These are phyloP conservation scores for Rubia yunnanensis DNA, from an alignment of 257 asterid genomes.

Conservation along the genomic window DNA sequence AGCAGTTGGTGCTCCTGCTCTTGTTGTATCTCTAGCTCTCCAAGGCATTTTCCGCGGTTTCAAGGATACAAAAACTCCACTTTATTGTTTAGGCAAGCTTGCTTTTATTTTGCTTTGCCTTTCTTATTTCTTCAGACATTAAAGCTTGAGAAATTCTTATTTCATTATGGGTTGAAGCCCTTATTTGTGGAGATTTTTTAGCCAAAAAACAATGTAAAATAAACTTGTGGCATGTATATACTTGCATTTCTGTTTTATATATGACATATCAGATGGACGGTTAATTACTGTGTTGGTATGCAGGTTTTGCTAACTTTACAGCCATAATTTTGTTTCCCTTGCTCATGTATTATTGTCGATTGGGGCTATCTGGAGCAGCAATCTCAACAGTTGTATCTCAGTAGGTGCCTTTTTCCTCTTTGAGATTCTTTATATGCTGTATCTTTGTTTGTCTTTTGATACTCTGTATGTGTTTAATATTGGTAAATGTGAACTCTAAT, in stretches of 20 bases:
- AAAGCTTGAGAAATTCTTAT: too few relatives aligned
- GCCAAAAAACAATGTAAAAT: neutral
- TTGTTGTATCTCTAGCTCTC: slow-evolving; percentile 91
- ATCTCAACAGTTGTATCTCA: slow-evolving; percentile 84
- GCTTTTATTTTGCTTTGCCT: neutral
- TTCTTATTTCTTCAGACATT: neutral
- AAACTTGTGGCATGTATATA: neutral
- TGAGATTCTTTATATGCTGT: slow-evolving; percentile 8
- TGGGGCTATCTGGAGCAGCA: slow-evolving; percentile 98
- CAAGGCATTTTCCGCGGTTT: slow-evolving; percentile 98
- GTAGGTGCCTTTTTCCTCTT: slow-evolving; percentile 35
- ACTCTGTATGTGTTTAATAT: neutral
- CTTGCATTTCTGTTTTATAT: neutral
- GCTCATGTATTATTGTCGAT: slow-evolving; percentile 44
- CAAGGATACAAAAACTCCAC: slow-evolving; percentile 93
- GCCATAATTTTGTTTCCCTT: slow-evolving; percentile 76
- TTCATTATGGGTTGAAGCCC: neutral
- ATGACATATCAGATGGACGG: slow-evolving; percentile 5
- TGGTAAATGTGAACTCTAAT: neutral
- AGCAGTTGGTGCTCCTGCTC: slow-evolving; percentile 96
- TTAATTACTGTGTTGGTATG: slow-evolving; percentile 18
- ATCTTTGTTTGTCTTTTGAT: slow-evolving; percentile 14
- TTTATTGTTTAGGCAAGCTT: slow-evolving; percentile 72
- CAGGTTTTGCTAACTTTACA: slow-evolving; percentile 79
- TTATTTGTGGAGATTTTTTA: neutral